Conservation (phyloP, 2,329 filamentous ascomycete genomes). For the Exophiala xenobiotica region DNA sequence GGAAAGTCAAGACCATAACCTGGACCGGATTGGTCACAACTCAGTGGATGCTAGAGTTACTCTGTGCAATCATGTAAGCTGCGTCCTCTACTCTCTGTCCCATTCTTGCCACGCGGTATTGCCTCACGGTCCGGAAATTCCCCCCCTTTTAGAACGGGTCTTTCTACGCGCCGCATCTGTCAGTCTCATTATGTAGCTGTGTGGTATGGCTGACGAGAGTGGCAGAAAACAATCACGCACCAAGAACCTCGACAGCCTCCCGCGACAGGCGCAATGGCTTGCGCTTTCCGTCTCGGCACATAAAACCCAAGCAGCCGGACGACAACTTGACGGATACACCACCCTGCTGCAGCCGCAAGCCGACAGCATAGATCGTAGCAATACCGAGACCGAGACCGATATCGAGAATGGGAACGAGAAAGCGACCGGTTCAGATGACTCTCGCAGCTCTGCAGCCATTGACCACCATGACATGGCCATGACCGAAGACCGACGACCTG, state of each 20-base stretch:
- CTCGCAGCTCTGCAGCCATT: too few species aligned
- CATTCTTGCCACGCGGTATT: too few species aligned
- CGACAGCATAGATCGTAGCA: background rate
- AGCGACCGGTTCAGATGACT: too few species aligned
- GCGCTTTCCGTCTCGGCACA: constrained; percentile 25
- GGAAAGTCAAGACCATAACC: constrained; percentile 39
- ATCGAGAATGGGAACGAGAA: too few species aligned
- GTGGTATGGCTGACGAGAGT: background rate
- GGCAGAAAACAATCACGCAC: constrained; percentile 19
- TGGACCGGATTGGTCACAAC: constrained; percentile 45
- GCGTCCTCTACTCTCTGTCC: background rate
- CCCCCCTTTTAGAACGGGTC: too few species aligned
- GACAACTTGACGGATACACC: constrained; percentile 26
- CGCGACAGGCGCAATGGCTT: constrained; percentile 19
- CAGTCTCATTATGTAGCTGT: too few species aligned
- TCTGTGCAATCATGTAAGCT: constrained; percentile 25
- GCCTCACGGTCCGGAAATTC: too few species aligned
- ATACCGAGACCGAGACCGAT: background rate
- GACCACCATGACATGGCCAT: too few species aligned
- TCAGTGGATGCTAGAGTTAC: constrained; percentile 41
- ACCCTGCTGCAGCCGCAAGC: constrained; percentile 21
- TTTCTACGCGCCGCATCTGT: too few species aligned
- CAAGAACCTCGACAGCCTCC: constrained; percentile 3
- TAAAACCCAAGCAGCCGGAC: constrained; percentile 19
- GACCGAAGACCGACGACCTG: too few species aligned